Evolutionary conservation across 352 stramenopile species (phyloP).

Genomic region (Detonula confervacea): DNA sequence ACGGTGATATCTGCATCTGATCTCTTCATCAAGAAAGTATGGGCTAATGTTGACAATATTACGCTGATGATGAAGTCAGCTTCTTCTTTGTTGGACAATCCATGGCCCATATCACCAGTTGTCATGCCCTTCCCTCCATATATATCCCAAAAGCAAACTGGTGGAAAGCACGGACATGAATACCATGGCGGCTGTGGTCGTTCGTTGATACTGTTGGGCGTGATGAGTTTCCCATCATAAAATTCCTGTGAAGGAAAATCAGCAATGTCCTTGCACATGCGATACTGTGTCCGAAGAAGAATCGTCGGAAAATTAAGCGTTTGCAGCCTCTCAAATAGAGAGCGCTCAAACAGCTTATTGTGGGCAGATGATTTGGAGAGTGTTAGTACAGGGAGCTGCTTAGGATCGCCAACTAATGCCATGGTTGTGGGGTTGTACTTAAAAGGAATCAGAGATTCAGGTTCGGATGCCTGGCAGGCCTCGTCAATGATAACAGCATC

Average conservation of each 20-base stretch:
- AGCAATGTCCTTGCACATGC: slow-evolving; percentile 58
- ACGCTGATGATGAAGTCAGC: slow-evolving; percentile 41
- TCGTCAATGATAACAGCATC: slow-evolving; percentile 68
- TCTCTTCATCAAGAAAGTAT: slow-evolving; percentile 33
- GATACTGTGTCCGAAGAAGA: slow-evolving; percentile 58
- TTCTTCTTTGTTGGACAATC: slow-evolving; percentile 52
- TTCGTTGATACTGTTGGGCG: slow-evolving; percentile 37
- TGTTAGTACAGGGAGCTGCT: slow-evolving; percentile 60
- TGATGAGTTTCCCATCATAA: slow-evolving; percentile 50
- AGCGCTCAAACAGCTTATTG: slow-evolving; percentile 55
- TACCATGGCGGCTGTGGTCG: slow-evolving; percentile 29
- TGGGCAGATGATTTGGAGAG: slow-evolving; percentile 36
- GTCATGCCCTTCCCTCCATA: slow-evolving; percentile 29
- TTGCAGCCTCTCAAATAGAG: slow-evolving; percentile 64
- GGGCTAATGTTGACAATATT: slow-evolving; percentile 41
- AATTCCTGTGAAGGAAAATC: slow-evolving; percentile 54
- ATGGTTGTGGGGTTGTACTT: slow-evolving; percentile 67
- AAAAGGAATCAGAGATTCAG: slow-evolving; percentile 62
- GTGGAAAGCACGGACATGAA: slow-evolving; percentile 47
- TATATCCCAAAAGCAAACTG: slow-evolving; percentile 58
- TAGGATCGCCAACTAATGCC: slow-evolving; percentile 59
- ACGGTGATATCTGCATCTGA: slow-evolving; percentile 42
- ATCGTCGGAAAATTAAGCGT: slow-evolving; percentile 53
- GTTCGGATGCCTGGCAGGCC: slow-evolving; percentile 63
- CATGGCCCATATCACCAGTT: slow-evolving; percentile 17